Percentiles rank a stretch among this genome's conserved stretches.
These are phyloP conservation scores for Kwoniella mangroviensis DNA, from an alignment of 768 basidiomycete species.

Conservation along the genomic window DNA sequence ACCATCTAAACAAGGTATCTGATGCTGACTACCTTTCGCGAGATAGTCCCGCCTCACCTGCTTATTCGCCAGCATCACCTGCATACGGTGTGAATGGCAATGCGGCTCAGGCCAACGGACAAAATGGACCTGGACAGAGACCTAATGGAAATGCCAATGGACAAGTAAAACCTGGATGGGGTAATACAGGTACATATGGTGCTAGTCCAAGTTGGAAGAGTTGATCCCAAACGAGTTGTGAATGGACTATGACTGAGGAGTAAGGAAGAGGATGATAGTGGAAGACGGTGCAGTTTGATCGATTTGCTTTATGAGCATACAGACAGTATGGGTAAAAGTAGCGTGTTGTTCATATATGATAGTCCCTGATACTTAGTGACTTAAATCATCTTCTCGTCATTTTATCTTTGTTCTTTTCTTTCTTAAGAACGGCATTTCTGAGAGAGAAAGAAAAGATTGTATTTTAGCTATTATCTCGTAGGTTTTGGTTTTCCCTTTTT, in stretches of 20 bases:
- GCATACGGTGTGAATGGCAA: conserved; percentile 17
- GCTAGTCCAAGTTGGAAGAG: conserved; percentile 49
- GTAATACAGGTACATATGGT: conserved; percentile 34
- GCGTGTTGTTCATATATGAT: background rate
- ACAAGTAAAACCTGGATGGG: conserved; percentile 44
- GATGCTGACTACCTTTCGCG: background rate
- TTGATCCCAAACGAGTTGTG: background rate
- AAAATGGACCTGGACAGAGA: conserved; percentile 5
- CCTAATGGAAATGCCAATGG: conserved; percentile 6
- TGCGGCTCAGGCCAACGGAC: conserved; percentile 7
- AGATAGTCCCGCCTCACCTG: conserved; percentile 42
- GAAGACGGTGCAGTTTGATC: background rate
- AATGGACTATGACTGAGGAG: too few species aligned
- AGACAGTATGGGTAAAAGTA: background rate
- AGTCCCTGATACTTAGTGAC: too few species aligned
- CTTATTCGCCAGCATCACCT: conserved; percentile 45
- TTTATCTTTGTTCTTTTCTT: too few species aligned
- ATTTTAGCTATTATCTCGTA: too few species aligned
- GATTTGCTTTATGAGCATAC: too few species aligned
- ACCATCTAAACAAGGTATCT: background rate
- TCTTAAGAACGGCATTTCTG: background rate
- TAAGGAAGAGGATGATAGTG: background rate
- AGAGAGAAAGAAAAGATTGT: background rate
- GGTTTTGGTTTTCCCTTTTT: background rate
- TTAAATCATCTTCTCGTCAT: too few species aligned